These are phyloP conservation scores for Celoporthe dispersa DNA, from an alignment of 2,329 filamentous ascomycete species.

Conservation along the genomic window DNA sequence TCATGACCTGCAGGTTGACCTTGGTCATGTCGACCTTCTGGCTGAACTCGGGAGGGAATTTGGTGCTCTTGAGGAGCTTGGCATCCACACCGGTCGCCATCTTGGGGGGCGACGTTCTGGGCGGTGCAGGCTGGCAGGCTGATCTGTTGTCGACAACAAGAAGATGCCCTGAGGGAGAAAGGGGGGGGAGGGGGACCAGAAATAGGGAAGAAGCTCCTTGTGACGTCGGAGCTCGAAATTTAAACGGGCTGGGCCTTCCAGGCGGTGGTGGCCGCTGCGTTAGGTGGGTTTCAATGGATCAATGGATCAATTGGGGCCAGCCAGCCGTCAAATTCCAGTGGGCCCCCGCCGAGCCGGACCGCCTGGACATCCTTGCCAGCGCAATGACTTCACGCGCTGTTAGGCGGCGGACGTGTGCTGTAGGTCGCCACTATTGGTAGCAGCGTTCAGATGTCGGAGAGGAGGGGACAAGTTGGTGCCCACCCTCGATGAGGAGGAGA, in stretches of 20 bases:
- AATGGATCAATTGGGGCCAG: background rate
- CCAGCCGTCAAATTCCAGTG: slow-evolving; percentile 15
- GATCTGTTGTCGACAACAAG: background rate
- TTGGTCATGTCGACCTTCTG: slow-evolving; percentile 97
- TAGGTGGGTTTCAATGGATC: background rate
- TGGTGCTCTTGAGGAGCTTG: slow-evolving; percentile 87
- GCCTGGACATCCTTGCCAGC: slow-evolving; percentile 22
- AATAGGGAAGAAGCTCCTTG: slow-evolving; percentile 8
- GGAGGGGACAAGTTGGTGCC: background rate
- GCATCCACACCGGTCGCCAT: slow-evolving; percentile 88
- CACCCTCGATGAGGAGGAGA: background rate
- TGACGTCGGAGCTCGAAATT: slow-evolving; percentile 30
- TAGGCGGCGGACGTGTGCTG: background rate
- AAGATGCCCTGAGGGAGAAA: slow-evolving; percentile 5
- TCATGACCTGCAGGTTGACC: slow-evolving; percentile 97
- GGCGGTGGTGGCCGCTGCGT: background rate
- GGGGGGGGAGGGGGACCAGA: background rate
- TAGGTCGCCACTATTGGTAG: background rate
- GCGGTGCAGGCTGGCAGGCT: slow-evolving; percentile 7
- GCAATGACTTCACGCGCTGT: slow-evolving; percentile 13
- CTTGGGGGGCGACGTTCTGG: slow-evolving; percentile 33
- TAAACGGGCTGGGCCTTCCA: slow-evolving; percentile 16
- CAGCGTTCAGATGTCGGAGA: background rate
- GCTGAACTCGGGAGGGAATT: slow-evolving; percentile 91
- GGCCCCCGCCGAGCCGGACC: slow-evolving; percentile 18